These are phyloP conservation scores for Lolium perenne DNA, from an alignment of 176 grass and related monocot genomes.

Conservation along the genomic window DNA sequence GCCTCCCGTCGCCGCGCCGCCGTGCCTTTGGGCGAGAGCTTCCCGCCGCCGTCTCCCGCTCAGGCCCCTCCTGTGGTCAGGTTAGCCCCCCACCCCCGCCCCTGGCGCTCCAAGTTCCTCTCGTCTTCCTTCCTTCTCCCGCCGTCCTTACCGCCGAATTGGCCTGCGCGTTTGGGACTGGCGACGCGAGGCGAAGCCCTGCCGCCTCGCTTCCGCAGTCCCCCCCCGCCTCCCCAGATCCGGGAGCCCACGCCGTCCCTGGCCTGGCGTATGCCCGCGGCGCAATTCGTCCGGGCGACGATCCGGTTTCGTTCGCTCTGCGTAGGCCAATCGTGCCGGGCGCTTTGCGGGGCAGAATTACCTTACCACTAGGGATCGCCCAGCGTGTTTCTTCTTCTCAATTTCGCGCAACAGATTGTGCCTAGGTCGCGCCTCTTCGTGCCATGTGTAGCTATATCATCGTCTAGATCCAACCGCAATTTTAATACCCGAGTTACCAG, in stretches of 20 bases:
- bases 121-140: not conserved
- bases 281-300: not conserved
- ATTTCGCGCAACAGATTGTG: not conserved
- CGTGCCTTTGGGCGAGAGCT: conserved; percentile 22
- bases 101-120: not conserved
- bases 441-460: not conserved
- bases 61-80: conserved; percentile 21
- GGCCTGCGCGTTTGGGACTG: not conserved
- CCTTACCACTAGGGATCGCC: not conserved
- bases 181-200: not conserved
- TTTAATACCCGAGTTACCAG: not conserved
- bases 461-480: not conserved
- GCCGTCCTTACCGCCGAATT: not conserved
- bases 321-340: not conserved
- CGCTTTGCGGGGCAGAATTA: not conserved
- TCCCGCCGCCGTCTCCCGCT: conserved; percentile 4
- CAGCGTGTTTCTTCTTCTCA: not conserved
- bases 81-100: not conserved
- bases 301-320: not conserved
- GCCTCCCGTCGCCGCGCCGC: not conserved
- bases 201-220: not conserved
- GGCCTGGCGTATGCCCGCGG: not conserved
- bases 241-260: not conserved
- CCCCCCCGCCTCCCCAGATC: conserved; percentile 35
- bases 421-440: not conserved